Evolutionary conservation across 192 early-diverging fungal species (phyloP), one percentile per base, ranked within the genome.

Genomic region (Linnemannia schmuckeri): DNA sequence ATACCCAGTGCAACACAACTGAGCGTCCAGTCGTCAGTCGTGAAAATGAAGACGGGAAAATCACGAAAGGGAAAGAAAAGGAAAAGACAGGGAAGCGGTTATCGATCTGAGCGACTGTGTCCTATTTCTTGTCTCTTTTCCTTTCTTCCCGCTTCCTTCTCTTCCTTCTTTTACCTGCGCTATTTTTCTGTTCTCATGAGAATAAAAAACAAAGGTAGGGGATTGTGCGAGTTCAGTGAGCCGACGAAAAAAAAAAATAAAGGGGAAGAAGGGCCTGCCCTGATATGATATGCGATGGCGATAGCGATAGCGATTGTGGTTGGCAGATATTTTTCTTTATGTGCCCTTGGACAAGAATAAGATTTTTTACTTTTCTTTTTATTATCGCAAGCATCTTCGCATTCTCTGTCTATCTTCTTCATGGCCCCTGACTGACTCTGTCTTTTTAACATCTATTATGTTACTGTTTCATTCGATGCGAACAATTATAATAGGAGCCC

Each of bases 401-500:
- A 1, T 9, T 63, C 24, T 33, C 27, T 33, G 3, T n/a, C 27
- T 66, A 13, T 27, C 24, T 10, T 27, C n/a, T 66, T 46, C 44
- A 46, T 46, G 44, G 27, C n/a, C 61, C n/a, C 30, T 35, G 27
- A 66, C 30, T 33, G 27, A 66, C 30, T 66, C 61, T 33, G 12
- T 27, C 18, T n/a, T 6, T 8, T 57, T 18, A 37, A 37, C 37
- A 3, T 37, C 1, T 37, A 3, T 37, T 37, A 27, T 57, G 30
- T 33, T 30, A 5, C n/a, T 57, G 10, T 30, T 30, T 12, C 57
- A 63, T 10, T 15, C 61, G 0, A 30, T 27, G n/a, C 27, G 30
- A 27, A 49, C 30, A 72, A 38, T 37, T 37, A 37, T 15, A 38
- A 54, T 44, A 82, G 80, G 75, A 76, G 80, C 76, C 75, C 70